Evolutionary conservation across 495 filamentous ascomycete genomes (phyloP).

Genomic region (Patellaria atrata): DNA sequence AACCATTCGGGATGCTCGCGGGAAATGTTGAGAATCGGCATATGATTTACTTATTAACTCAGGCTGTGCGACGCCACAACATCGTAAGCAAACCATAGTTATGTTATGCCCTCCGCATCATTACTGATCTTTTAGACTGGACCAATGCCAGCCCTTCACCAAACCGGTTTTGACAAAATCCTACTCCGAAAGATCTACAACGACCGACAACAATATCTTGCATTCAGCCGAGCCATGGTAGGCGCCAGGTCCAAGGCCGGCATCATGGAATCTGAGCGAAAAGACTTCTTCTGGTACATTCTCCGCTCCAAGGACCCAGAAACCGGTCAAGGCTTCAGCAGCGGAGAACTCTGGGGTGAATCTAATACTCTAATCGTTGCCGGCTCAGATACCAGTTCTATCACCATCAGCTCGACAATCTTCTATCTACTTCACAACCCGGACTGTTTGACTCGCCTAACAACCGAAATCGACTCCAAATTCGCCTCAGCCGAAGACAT

Average conservation of each 20-base stretch:
- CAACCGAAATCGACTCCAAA: slow-evolving; percentile 22
- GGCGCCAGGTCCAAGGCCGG: slow-evolving; percentile 28
- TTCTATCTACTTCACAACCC: slow-evolving; percentile 27
- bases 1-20: slow-evolving; percentile 57
- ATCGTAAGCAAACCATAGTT: slow-evolving; percentile 31
- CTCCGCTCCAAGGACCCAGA: slow-evolving; percentile 25
- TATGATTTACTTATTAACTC: too few relatives aligned
- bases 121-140: neutral
- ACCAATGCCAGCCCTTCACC: too few relatives aligned
- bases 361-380: slow-evolving; percentile 27
- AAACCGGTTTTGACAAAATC: slow-evolving; percentile 41
- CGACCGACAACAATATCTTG: slow-evolving; percentile 47
- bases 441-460: slow-evolving; percentile 12
- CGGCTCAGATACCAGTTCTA: slow-evolving; percentile 25
- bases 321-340: slow-evolving; percentile 24
- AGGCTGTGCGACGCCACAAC: slow-evolving; percentile 40
- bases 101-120: neutral
- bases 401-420: slow-evolving; percentile 18
- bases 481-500: slow-evolving; percentile 24
- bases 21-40: slow-evolving; percentile 42
- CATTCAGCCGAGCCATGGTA: slow-evolving; percentile 41
- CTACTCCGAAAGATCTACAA: slow-evolving; percentile 42
- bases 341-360: slow-evolving; percentile 26
- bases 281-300: slow-evolving; percentile 27
- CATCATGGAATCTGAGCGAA: slow-evolving; percentile 3